Conservation (phyloP, 345 rosid species). For the Eutrema heterophyllum region DNA sequence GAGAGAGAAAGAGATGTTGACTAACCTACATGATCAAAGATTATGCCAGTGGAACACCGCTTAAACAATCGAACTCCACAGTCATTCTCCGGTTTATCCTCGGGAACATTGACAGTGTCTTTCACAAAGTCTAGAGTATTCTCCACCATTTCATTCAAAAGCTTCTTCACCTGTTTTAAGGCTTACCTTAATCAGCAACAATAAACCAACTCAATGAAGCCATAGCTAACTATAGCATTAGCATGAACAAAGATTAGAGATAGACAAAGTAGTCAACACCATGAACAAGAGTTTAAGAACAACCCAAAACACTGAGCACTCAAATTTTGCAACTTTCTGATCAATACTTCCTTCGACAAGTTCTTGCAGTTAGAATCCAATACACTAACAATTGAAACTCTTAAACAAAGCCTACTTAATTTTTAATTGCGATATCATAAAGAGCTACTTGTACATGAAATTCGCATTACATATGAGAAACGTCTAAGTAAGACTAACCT, state of each 20-base stretch:
- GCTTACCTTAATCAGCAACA: neutral
- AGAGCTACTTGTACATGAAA: neutral
- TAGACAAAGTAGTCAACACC: neutral
- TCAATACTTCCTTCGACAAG: neutral
- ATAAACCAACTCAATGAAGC: neutral
- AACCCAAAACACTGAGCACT: neutral
- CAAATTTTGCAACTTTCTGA: neutral
- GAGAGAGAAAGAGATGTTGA: neutral
- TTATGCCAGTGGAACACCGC: conserved; percentile 58
- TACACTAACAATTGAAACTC: neutral
- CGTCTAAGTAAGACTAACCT: conserved; percentile 36
- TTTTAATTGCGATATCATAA: neutral
- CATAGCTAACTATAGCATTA: neutral
- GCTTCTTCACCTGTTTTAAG: conserved; percentile 61
- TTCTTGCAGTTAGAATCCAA: neutral
- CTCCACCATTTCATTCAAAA: conserved; percentile 68
- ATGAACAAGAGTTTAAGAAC: neutral
- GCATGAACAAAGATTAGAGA: neutral
- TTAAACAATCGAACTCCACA: conserved; percentile 68
- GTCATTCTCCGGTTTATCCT: conserved; percentile 34
- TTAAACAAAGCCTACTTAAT: neutral
- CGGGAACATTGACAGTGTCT: conserved; percentile 26
- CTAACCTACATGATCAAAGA: conserved; percentile 62
- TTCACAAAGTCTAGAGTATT: conserved; percentile 49
- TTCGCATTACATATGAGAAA: neutral